A percentile compares a stretch with the other conserved stretches of the same genome.
phyloP scores from a whole-genome alignment of 306 rosid species.

The Cicer bijugum region DNA sequence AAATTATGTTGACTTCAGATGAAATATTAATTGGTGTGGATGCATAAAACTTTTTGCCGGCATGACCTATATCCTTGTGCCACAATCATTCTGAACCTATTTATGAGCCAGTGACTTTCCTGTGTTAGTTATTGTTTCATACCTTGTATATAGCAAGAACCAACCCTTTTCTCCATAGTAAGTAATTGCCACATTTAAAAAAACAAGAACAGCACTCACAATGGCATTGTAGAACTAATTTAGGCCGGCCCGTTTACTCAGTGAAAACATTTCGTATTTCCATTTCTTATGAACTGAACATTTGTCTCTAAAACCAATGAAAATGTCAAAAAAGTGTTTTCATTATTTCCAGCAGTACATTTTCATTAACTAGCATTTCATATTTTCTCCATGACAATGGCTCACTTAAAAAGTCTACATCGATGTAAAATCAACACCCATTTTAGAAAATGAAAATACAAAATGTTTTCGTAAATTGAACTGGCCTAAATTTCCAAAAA shows the following conservation, averaged over 20 bases:
- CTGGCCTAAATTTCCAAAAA: constrained; percentile 1
- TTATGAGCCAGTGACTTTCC: background rate
- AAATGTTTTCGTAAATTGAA: no score
- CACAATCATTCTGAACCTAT: background rate
- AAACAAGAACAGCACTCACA: background rate
- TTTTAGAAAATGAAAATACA: no score
- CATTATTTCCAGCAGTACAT: no score
- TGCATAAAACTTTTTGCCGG: background rate
- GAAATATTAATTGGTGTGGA: background rate
- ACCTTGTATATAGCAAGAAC: background rate
- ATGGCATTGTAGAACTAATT: constrained; percentile 20
- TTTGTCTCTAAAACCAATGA: no score
- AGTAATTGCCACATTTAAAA: background rate
- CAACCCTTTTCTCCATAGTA: background rate
- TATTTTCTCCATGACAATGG: no score
- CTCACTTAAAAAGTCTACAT: no score
- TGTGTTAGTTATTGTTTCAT: background rate
- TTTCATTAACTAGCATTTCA: no score
- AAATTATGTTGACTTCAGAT: background rate
- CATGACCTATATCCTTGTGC: background rate
- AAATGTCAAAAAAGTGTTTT: no score
- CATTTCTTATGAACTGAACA: no score
- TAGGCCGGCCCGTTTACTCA: no score
- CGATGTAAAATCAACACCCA: no score
- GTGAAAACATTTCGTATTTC: no score